Conservation (phyloP, 176 grass and related monocot genomes). For the Aegilops umbellulata region DNA sequence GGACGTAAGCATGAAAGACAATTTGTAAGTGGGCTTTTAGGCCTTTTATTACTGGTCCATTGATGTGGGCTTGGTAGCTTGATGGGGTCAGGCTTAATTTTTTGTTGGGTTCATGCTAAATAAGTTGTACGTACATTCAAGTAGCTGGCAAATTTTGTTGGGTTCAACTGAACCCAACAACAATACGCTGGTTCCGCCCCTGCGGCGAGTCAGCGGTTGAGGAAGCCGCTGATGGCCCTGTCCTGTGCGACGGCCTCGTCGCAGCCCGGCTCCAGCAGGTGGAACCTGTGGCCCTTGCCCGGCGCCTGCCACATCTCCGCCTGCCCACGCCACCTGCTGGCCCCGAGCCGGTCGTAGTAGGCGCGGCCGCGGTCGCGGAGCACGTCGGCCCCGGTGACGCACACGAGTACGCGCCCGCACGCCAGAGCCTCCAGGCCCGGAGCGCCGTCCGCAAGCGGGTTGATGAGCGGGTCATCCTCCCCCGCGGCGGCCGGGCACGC, state of each 20-base stretch:
- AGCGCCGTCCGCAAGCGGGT: not conserved
- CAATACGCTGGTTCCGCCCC: too few species aligned
- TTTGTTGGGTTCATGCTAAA: too few species aligned
- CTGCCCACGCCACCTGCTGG: slow-evolving; percentile 39
- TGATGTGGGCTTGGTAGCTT: too few species aligned
- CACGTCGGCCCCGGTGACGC: slow-evolving; percentile 41
- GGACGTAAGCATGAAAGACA: too few species aligned
- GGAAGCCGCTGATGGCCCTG: slow-evolving; percentile 40
- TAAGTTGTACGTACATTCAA: too few species aligned
- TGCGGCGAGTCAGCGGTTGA: slow-evolving; percentile 27
- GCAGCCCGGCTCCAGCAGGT: slow-evolving; percentile 40
- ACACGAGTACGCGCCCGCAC: slow-evolving; percentile 38
- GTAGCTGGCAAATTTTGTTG: too few species aligned
- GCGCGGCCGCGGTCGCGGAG: slow-evolving; percentile 13
- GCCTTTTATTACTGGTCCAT: too few species aligned
- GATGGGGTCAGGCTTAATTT: too few species aligned
- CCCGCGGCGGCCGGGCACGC: slow-evolving; percentile 44
- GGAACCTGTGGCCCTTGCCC: slow-evolving; percentile 41
- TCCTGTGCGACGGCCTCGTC: slow-evolving; percentile 42
- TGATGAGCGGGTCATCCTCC: slow-evolving; percentile 49
- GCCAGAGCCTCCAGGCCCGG: slow-evolving; percentile 18
- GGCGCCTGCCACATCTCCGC: slow-evolving; percentile 42
- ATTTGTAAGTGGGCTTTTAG: too few species aligned
- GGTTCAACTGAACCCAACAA: too few species aligned
- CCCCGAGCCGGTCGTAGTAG: slow-evolving; percentile 39